Conservation (phyloP, 2,329 filamentous ascomycete genomes). For the Exophiala spinifera region DNA sequence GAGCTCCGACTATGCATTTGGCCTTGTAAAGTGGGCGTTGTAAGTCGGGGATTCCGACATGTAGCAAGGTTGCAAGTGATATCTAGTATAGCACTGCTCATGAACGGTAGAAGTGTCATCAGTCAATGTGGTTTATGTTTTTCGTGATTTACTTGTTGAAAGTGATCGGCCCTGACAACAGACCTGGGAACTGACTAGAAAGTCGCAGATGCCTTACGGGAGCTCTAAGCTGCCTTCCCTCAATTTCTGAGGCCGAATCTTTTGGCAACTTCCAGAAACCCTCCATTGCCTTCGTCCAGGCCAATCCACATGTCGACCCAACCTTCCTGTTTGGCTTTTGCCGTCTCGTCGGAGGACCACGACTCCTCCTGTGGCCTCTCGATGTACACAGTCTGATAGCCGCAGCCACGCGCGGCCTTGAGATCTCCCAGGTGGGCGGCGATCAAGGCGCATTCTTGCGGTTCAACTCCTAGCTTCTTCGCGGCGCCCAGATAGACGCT, state of each 20-base stretch:
- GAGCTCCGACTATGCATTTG: constrained; percentile 27
- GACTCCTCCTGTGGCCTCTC: constrained; percentile 66
- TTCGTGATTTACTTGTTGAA: no score
- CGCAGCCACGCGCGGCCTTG: constrained; percentile 60
- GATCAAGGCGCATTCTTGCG: constrained; percentile 68
- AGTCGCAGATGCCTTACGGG: no score
- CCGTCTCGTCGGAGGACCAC: constrained; percentile 52
- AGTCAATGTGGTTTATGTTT: no score
- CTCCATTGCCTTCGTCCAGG: constrained; percentile 50
- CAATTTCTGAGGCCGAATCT: constrained; percentile 42
- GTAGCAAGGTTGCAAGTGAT: neutral
- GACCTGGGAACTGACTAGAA: no score
- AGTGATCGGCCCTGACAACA: no score
- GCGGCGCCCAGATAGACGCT: constrained; percentile 66
- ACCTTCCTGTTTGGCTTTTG: constrained; percentile 51
- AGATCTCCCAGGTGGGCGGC: constrained; percentile 72
- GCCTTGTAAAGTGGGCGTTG: constrained; percentile 14
- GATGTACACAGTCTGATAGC: constrained; percentile 70
- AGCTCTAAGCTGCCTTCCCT: neutral
- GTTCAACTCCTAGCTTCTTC: constrained; percentile 53
- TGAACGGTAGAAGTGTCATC: neutral
- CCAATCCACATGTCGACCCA: constrained; percentile 65
- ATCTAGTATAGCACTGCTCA: no score
- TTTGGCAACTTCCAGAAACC: constrained; percentile 51
- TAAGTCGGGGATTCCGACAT: neutral